Conservation (phyloP, 1,284 basidiomycete genomes). For the Ceratobasidium sp. region DNA sequence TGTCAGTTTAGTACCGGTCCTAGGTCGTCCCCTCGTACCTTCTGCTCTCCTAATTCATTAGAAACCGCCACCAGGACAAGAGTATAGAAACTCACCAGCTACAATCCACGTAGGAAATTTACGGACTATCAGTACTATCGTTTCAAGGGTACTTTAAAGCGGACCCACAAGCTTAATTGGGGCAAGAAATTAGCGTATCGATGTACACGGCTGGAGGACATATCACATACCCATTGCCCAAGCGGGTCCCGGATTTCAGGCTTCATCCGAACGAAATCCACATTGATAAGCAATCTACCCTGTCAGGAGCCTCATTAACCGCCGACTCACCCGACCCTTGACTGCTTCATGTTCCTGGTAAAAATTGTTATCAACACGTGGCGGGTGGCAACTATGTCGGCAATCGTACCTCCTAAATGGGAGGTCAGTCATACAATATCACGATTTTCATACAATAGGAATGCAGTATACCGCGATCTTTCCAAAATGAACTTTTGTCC, state of each 20-base stretch:
- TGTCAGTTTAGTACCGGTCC: not conserved
- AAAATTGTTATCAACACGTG: not conserved
- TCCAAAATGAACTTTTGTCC: slow-evolving; percentile 2
- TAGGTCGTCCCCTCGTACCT: not conserved
- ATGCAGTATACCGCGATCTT: not conserved
- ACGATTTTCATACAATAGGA: too few relatives aligned
- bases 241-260: slow-evolving; percentile 1
- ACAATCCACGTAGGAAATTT: not conserved
- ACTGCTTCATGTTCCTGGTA: slow-evolving; percentile 1
- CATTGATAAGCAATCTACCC: too few relatives aligned
- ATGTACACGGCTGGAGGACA: not conserved
- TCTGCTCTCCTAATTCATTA: not conserved
- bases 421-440: too few relatives aligned
- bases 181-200: not conserved
- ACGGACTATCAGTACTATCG: not conserved
- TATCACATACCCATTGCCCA: slow-evolving; percentile 3
- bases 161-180: not conserved
- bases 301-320: not conserved
- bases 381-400: not conserved
- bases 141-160: not conserved
- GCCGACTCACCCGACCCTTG: not conserved
- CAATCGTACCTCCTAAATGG: slow-evolving; percentile 1
- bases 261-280: not conserved
- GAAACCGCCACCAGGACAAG: not conserved
- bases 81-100: not conserved